These are phyloP conservation scores for Rhizopus delemar DNA, from an alignment of 371 early-diverging fungal genomes.

Conservation along the genomic window DNA sequence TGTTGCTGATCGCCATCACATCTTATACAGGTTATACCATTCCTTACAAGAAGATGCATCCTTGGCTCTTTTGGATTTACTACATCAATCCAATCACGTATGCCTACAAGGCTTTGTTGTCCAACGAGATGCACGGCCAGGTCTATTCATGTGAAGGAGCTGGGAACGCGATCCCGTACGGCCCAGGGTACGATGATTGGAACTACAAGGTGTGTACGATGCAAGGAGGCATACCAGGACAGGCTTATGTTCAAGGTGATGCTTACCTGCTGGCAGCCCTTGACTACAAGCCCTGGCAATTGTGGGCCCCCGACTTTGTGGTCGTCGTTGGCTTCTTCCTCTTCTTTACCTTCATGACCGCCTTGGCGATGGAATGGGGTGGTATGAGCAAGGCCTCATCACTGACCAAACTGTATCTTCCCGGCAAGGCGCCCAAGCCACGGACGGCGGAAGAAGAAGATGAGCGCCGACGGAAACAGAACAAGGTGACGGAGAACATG, in stretches of 20 bases:
- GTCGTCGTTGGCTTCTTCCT: conserved; percentile 41
- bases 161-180: conserved; percentile 57
- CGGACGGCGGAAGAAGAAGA: conserved; percentile 34
- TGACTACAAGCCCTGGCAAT: conserved; percentile 25
- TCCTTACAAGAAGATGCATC: conserved; percentile 65
- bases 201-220: conserved; percentile 65
- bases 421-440: conserved; percentile 37
- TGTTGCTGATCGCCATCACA: conserved; percentile 58
- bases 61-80: conserved; percentile 73
- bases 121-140: conserved; percentile 73
- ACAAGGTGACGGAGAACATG: conserved; percentile 30
- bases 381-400: conserved; percentile 46
- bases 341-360: conserved; percentile 47
- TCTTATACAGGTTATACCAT: conserved; percentile 68
- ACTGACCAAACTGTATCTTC: conserved; percentile 53
- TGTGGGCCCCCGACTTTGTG: conserved; percentile 45
- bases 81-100: conserved; percentile 76
- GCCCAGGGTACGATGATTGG: conserved; percentile 54
- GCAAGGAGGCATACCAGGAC: conserved; percentile 58
- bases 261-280: conserved; percentile 67
- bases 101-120: conserved; percentile 67
- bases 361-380: conserved; percentile 49
- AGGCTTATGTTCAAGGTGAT: conserved; percentile 55
- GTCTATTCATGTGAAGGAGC: conserved; percentile 51
- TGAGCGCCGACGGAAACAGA: conserved; percentile 29